Evolutionary conservation across 2,329 filamentous ascomycete species (phyloP).

Genomic region (Claviceps fusiformis): DNA sequence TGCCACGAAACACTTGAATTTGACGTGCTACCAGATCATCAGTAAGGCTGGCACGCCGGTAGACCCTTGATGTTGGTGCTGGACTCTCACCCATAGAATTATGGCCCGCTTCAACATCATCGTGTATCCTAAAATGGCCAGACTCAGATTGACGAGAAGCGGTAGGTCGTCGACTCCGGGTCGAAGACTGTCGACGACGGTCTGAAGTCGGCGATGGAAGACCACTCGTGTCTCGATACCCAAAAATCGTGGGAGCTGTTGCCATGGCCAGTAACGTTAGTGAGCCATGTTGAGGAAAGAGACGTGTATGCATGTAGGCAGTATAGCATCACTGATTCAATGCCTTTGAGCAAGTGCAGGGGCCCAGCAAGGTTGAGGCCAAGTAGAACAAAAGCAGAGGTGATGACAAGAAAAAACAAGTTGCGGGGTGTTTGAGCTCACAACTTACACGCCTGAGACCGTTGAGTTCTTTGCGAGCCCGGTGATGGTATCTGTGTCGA

Average conservation of each 20-base stretch:
- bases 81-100: neutral
- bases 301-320: no score
- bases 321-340: no score
- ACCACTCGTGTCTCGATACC: neutral
- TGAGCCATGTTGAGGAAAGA: neutral
- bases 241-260: neutral
- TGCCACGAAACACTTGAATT: slow-evolving; percentile 33
- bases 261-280: neutral
- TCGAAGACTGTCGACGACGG: slow-evolving; percentile 14
- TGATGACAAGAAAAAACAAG: no score
- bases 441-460: slow-evolving; percentile 4
- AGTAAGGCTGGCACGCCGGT: slow-evolving; percentile 4
- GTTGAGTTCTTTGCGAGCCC: neutral
- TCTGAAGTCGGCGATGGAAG: slow-evolving; percentile 11
- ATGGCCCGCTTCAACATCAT: slow-evolving; percentile 7
- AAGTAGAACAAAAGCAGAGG: no score
- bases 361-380: no score
- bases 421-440: neutral
- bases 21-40: slow-evolving; percentile 24
- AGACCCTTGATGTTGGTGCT: neutral
- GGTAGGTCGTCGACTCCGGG: slow-evolving; percentile 15
- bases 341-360: no score
- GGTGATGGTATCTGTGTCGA: slow-evolving; percentile 1
- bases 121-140: slow-evolving; percentile 12
- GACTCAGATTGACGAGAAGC: slow-evolving; percentile 11